Evolutionary conservation across 2,329 filamentous ascomycete species (phyloP).

Genomic region (Phialophora macrospora): DNA sequence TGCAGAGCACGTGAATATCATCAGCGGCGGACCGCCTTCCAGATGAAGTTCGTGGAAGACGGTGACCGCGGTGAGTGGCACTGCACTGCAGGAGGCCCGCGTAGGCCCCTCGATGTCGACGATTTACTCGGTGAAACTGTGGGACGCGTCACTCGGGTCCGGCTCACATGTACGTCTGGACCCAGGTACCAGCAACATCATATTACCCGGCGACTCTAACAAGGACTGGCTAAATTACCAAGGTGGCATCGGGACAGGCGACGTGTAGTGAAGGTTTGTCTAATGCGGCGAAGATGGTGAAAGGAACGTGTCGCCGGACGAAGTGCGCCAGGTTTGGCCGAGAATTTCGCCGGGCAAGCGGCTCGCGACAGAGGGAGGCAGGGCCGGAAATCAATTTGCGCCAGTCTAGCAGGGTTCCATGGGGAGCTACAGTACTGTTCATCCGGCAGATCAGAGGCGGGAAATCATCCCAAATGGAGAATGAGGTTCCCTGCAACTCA

Average conservation of each 20-base stretch:
- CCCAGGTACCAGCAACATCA: not conserved
- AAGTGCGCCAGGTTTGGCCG: constrained; percentile 9
- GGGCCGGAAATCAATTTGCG: not conserved
- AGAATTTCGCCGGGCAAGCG: constrained; percentile 13
- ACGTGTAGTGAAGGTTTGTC: not conserved
- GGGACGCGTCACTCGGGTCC: not conserved
- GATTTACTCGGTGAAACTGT: constrained; percentile 19
- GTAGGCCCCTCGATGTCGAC: not conserved
- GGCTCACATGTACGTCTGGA: not conserved
- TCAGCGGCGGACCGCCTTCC: constrained; percentile 21
- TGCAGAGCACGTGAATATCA: not conserved
- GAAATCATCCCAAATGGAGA: not conserved
- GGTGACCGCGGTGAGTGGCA: not conserved
- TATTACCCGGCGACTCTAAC: not conserved
- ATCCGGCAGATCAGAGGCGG: not conserved
- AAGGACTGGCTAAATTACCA: not conserved
- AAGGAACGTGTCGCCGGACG: not conserved
- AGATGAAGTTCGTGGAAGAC: constrained; percentile 3
- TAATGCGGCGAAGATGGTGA: constrained; percentile 2
- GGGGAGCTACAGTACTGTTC: not conserved
- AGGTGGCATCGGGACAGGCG: not conserved
- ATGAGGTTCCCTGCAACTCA: not conserved
- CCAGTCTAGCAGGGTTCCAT: not conserved
- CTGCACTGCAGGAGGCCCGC: not conserved
- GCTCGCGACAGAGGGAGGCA: not conserved